phyloP scores from a whole-genome alignment of 2,329 filamentous ascomycete genomes.

The Fusarium gaditjirri region DNA sequence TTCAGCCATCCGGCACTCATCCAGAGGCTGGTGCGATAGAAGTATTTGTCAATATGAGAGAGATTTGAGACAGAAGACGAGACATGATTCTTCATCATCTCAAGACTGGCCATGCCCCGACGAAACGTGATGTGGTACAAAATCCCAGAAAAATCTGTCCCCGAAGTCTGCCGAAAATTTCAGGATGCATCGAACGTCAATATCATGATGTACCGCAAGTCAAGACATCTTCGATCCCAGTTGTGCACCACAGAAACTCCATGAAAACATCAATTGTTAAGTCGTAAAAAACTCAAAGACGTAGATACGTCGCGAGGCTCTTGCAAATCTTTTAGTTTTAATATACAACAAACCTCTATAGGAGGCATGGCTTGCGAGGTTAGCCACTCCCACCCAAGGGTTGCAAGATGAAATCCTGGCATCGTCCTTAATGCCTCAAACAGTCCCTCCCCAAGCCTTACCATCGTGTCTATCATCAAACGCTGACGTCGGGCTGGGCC shows the following conservation, averaged over 20 bases:
- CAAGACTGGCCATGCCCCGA: not conserved
- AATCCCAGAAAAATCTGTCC: not conserved
- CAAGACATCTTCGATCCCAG: not conserved
- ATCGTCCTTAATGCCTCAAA: constrained; percentile 19
- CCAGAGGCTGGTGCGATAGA: constrained; percentile 14
- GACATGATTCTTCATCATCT: constrained; percentile 17
- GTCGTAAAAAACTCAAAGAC: constrained; percentile 31
- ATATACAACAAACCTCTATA: constrained; percentile 36
- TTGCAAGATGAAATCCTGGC: constrained; percentile 8
- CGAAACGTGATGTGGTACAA: not conserved
- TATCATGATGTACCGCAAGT: not conserved
- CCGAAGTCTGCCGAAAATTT: not conserved
- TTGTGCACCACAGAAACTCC: not conserved
- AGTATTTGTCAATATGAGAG: constrained; percentile 16
- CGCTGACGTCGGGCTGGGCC: not conserved
- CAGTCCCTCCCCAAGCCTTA: constrained; percentile 15
- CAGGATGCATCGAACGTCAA: too few species aligned
- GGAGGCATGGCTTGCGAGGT: constrained; percentile 16
- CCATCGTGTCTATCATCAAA: constrained; percentile 14
- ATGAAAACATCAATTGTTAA: constrained; percentile 35
- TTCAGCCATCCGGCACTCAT: not conserved
- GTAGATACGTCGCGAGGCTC: constrained; percentile 9
- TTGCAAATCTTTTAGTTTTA: constrained; percentile 31
- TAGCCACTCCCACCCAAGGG: constrained; percentile 4
- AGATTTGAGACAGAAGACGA: constrained; percentile 13